Evolutionary conservation across 495 filamentous ascomycete genomes (phyloP).

Genomic region (Collariella sp.): DNA sequence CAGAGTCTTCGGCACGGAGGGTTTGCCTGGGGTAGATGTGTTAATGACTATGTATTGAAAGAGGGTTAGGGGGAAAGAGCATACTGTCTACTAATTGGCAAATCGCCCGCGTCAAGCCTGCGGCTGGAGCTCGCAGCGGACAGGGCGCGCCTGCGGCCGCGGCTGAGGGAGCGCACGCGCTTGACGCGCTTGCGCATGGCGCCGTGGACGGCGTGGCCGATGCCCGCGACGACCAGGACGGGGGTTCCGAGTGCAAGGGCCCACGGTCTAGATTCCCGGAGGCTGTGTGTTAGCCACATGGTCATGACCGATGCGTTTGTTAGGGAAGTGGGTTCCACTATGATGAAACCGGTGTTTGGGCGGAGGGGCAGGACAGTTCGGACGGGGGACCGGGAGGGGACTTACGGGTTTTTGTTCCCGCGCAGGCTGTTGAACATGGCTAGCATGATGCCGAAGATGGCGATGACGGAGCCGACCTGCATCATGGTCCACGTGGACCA

Average conservation of each 20-base stretch:
- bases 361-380: too few species aligned
- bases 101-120: slow-evolving; percentile 10
- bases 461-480: slow-evolving; percentile 41
- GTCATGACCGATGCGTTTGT: too few species aligned
- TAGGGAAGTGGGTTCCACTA: too few species aligned
- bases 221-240: slow-evolving; percentile 38
- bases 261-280: slow-evolving; percentile 37
- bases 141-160: slow-evolving; percentile 6
- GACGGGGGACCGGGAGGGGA: too few species aligned
- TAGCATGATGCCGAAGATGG: slow-evolving; percentile 38
- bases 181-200: slow-evolving; percentile 25
- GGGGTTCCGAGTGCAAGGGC: slow-evolving; percentile 43
- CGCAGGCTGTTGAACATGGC: slow-evolving; percentile 32
- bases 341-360: too few species aligned
- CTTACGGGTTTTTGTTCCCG: slow-evolving; percentile 35
- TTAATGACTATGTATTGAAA: neutral
- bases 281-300: slow-evolving; percentile 1
- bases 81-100: slow-evolving; percentile 28
- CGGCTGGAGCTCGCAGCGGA: slow-evolving; percentile 12
- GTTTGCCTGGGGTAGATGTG: slow-evolving; percentile 13
- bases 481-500: slow-evolving; percentile 43
- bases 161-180: slow-evolving; percentile 16
- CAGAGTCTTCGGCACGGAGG: slow-evolving; percentile 22
- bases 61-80: neutral
- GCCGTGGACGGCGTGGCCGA: slow-evolving; percentile 33